These are phyloP conservation scores for Manihot esculenta DNA, from an alignment of 441 rosid genomes.

Conservation along the genomic window DNA sequence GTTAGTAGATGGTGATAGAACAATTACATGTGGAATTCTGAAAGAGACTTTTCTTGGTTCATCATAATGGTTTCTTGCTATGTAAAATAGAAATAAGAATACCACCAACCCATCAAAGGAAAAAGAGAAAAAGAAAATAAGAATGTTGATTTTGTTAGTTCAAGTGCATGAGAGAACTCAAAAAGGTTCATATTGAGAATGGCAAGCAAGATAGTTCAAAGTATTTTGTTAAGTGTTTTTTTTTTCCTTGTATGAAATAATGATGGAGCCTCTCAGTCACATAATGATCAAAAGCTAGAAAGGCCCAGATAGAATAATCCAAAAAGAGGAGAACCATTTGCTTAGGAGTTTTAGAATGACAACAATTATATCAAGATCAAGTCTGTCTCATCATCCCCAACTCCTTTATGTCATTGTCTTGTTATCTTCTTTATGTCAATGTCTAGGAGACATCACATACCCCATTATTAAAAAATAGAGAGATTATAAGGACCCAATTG, in stretches of 20 bases:
- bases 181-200: conserved; percentile 1
- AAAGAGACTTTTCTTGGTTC: conserved; percentile 19
- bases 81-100: not conserved
- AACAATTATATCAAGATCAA: conserved; percentile 24
- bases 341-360: conserved; percentile 14
- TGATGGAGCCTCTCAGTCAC: not conserved
- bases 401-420: conserved; percentile 32
- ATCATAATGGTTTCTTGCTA: conserved; percentile 12
- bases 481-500: conserved; percentile 1
- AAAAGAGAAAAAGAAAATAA: not conserved
- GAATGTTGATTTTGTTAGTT: conserved; percentile 9
- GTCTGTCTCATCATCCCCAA: conserved; percentile 25
- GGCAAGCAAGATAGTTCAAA: not conserved
- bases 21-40: not conserved
- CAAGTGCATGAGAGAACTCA: conserved; percentile 6
- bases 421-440: conserved; percentile 25
- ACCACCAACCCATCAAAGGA: too few relatives aligned
- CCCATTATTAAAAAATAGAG: not conserved
- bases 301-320: conserved; percentile 36
- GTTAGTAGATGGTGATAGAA: conserved; percentile 14
- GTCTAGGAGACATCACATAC: conserved; percentile 31
- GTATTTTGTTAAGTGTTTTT: not conserved
- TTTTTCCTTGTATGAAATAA: not conserved
- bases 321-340: conserved; percentile 34
- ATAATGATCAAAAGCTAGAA: conserved; percentile 11